Percentiles rank a stretch among this genome's conserved stretches.
phyloP scores from a whole-genome alignment of 352 stramenopile genomes.

The Phytophthora cryptogea region DNA sequence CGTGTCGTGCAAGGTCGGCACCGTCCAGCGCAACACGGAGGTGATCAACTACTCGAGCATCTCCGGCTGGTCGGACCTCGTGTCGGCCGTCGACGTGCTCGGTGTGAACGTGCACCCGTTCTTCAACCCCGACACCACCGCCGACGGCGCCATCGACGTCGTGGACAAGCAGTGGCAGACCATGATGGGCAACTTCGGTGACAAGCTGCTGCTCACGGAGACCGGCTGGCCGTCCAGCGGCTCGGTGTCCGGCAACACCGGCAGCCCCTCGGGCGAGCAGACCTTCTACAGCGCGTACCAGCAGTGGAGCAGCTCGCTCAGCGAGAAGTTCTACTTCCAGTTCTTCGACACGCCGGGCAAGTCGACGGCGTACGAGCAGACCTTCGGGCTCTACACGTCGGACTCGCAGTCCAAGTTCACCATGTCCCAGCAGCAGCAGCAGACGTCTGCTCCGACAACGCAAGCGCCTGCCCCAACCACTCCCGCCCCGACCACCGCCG shows the following conservation, averaged over 20 bases:
- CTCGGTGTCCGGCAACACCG: conserved; percentile 40
- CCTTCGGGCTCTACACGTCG: conserved; percentile 53
- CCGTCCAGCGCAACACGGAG: conserved; percentile 70
- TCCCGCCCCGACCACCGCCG: conserved; percentile 1
- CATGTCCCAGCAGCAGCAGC: conserved; percentile 32
- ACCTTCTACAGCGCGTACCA: conserved; percentile 69
- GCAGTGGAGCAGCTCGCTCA: conserved; percentile 48
- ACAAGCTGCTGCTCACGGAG: conserved; percentile 61
- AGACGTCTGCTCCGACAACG: conserved; percentile 13
- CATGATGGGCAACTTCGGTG: conserved; percentile 42
- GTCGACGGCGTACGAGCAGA: conserved; percentile 45
- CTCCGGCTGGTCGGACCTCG: conserved; percentile 43
- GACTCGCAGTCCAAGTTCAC: conserved; percentile 62
- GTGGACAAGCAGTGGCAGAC: conserved; percentile 61
- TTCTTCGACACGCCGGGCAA: conserved; percentile 71
- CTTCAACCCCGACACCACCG: conserved; percentile 46
- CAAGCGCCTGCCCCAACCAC: conserved; percentile 12
- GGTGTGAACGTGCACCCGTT: conserved; percentile 68
- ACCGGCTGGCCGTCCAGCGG: conserved; percentile 57
- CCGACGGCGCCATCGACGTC: conserved; percentile 44
- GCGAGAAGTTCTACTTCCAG: conserved; percentile 81
- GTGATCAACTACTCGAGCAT: conserved; percentile 41
- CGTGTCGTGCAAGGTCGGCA: conserved; percentile 65
- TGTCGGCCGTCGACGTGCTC: conserved; percentile 47
- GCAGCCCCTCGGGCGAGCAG: conserved; percentile 36